Evolutionary conservation across 2,329 filamentous ascomycete species (phyloP), one percentile per base, ranked within the genome.

Genomic region (Nigrospora osmanthi): DNA sequence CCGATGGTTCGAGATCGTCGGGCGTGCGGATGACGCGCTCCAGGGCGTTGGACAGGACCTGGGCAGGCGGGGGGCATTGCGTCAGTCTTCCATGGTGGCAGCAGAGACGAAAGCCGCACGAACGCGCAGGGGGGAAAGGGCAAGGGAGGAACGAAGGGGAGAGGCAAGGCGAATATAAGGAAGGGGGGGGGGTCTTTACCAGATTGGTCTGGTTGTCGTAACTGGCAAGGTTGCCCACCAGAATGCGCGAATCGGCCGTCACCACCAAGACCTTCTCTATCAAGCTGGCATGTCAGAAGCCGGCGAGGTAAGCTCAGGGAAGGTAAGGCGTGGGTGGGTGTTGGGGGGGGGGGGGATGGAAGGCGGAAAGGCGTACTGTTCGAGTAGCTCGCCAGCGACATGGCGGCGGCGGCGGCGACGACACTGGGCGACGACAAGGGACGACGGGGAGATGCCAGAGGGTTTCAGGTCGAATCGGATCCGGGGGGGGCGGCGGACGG

Each of bases 161-260:
- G 53, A n/a, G n/a, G n/a, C n/a, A n/a, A n/a, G n/a, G n/a, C n/a
- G n/a, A n/a, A n/a, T n/a, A n/a, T n/a, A n/a, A n/a, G n/a, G n/a
- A n/a, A n/a, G n/a, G n/a, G n/a, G n/a, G n/a, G n/a, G n/a, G n/a
- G n/a, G n/a, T n/a, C n/a, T 69, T 49, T 66, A 83, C 80, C 50
- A 98, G 71, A 67, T 98, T 98, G 54, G 93, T 97, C 58, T 85
- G 81, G 66, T 95, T 84, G 65, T 98, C 93, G 61, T 85, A 89
- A 38, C 87, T 88, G 40, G 91, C 73, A 44, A 98, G 80, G 3
- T 76, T 90, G 48, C 93, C 93, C 49, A 88, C 77, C 17, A 91
- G 71, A 39, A 88, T 95, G 57, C 91, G 84, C 42, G 91, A 93
- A 67, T 97, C 93, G 55, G 88, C 85, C 28, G 93, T 97, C 52